phyloP scores from a whole-genome alignment of 2,329 filamentous ascomycete species.

The Fusarium marasasianum region DNA sequence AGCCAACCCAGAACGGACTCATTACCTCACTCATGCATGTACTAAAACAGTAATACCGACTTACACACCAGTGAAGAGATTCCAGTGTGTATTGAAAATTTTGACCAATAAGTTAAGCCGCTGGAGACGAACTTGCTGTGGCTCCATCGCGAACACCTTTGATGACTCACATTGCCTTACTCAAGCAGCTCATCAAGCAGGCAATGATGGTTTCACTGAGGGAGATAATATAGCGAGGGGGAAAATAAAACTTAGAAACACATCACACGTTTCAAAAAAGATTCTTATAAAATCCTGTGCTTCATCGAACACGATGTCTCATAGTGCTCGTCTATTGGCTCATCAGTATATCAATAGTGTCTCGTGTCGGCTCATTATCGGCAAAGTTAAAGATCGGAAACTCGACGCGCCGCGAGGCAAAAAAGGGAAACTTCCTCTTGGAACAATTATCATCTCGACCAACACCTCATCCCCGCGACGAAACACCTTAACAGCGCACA shows the following conservation, averaged over 20 bases:
- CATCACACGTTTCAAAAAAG: background rate
- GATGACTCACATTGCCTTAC: conserved; percentile 17
- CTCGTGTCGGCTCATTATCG: conserved; percentile 43
- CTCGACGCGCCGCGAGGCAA: conserved; percentile 39
- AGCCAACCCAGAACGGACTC: background rate
- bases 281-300: background rate
- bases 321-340: conserved; percentile 22
- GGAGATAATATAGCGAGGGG: background rate
- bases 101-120: background rate
- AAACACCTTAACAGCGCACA: conserved; percentile 26
- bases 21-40: background rate
- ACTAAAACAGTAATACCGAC: background rate
- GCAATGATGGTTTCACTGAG: background rate
- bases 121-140: background rate
- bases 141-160: conserved; percentile 6
- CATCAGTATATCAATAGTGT: conserved; percentile 8
- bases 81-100: background rate
- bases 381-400: conserved; percentile 31
- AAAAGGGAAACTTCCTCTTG: conserved; percentile 33
- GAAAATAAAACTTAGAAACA: background rate
- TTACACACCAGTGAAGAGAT: background rate
- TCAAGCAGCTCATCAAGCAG: background rate
- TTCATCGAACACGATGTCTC: conserved; percentile 27
- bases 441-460: conserved; percentile 29
- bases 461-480: conserved; percentile 25